phyloP scores from a whole-genome alignment of 1,139 yeast genomes.

The Entelexis paramagnoliae region DNA sequence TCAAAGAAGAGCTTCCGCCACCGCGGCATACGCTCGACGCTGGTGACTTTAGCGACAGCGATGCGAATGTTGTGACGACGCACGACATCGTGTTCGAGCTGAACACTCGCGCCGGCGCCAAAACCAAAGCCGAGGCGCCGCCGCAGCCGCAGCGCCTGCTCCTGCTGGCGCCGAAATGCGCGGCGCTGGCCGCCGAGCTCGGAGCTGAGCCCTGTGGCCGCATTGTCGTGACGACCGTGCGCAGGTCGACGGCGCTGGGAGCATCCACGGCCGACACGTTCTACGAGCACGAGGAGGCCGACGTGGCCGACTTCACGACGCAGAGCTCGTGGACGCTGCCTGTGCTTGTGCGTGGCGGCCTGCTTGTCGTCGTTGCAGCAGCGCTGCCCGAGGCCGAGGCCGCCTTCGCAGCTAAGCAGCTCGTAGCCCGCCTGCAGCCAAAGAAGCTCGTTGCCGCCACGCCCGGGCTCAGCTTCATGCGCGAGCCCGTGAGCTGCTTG shows the following conservation, averaged over 20 bases:
- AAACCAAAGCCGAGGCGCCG: too few relatives aligned
- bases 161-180: conserved; percentile 20
- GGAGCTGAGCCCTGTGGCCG: conserved; percentile 9
- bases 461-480: conserved; percentile 21
- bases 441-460: conserved; percentile 9
- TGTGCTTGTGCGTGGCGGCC: conserved; percentile 1
- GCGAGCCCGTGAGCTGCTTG: conserved; percentile 10
- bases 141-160: conserved; percentile 6
- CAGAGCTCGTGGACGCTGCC: background rate
- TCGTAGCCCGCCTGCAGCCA: conserved; percentile 14
- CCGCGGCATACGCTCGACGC: conserved; percentile 44
- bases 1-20: conserved; percentile 43
- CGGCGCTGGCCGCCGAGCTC: conserved; percentile 9
- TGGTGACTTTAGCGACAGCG: conserved; percentile 30
- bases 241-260: background rate
- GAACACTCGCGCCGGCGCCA: background rate
- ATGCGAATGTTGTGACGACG: conserved; percentile 29
- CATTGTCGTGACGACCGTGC: background rate
- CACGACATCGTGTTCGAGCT: conserved; percentile 6
- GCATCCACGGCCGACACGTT: conserved; percentile 9
- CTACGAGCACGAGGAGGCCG: conserved; percentile 20
- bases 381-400: conserved; percentile 21
- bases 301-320: conserved; percentile 14
- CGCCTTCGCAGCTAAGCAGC: conserved; percentile 17
- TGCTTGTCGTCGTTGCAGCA: conserved; percentile 2